A percentile compares a stretch with the other conserved stretches of the same genome.
Conservation (phyloP, 2,329 filamentous ascomycete genomes). For the Hypoxylon rubiginosum region DNA sequence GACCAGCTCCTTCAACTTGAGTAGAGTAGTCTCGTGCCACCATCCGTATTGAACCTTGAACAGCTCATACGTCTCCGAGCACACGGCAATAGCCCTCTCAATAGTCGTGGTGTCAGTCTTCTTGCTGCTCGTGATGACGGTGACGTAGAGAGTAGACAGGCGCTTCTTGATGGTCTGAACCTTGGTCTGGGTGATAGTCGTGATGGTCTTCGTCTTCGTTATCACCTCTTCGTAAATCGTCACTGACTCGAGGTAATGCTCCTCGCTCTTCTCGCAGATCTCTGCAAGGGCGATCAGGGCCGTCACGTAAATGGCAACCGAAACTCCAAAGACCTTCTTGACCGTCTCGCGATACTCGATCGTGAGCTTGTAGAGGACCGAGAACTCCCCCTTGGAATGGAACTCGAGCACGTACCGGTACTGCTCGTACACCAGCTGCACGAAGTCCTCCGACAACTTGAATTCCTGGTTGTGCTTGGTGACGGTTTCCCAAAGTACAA, state of each 20-base stretch:
- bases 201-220: conserved; percentile 55
- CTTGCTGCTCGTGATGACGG: conserved; percentile 55
- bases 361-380: conserved; percentile 60
- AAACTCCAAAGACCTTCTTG: conserved; percentile 54
- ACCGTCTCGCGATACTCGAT: conserved; percentile 63
- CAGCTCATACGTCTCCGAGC: conserved; percentile 59
- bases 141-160: conserved; percentile 62
- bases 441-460: conserved; percentile 57
- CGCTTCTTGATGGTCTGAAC: conserved; percentile 63
- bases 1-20: conserved; percentile 59
- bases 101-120: conserved; percentile 54
- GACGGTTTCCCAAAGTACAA: conserved; percentile 61
- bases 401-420: conserved; percentile 63
- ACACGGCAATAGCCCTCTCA: conserved; percentile 56
- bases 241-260: conserved; percentile 60
- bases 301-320: conserved; percentile 48
- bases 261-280: conserved; percentile 60
- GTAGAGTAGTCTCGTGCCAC: conserved; percentile 61
- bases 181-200: conserved; percentile 53
- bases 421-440: conserved; percentile 61
- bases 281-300: conserved; percentile 58
- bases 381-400: conserved; percentile 58
- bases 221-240: conserved; percentile 62
- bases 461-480: conserved; percentile 57
- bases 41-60: conserved; percentile 60